Evolutionary conservation across 352 stramenopile species (phyloP), one percentile per base, ranked within the genome.

Genomic region (Phytophthora agathidicida): DNA sequence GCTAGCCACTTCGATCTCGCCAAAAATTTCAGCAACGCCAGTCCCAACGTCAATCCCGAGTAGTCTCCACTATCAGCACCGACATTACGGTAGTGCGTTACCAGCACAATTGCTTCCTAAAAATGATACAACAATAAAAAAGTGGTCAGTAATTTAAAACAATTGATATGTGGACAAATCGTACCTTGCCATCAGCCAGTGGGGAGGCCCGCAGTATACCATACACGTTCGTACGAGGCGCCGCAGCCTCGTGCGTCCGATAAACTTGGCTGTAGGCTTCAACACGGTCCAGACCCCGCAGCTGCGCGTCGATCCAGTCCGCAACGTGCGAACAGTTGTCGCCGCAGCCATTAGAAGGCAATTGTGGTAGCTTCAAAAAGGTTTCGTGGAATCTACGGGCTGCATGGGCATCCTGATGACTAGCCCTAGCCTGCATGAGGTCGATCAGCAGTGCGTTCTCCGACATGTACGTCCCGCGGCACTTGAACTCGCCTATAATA

Each of bases 401-500:
- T 7, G 43, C 57, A 33, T 71, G 30, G 10, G 64, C 78, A 31
- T 88, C 76, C 7, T 65, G 28, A 39, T 78, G 59, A 49, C 66
- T 79, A 11, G 57, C 69, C 30, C 68, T 45, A 11, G 81, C 71
- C 38, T 85, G 75, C 49, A 88, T 88, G 37, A 81, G 83, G 51
- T 91, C 84, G 30, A 93, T 80, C 13, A 96, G 74, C 45, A 96
- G 71, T 41, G 85, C 88, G 50, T 96, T 96, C 71, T 96, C 88
- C 2, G 86, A 95, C 47, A 94, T 90, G 69, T 96, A 96, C 32
- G 88, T 96, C 7, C 81, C 81, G 17, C 88, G 73, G 31, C 77
- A 89, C 65, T 95, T 95, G 22, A 88, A 64, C 33, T 96, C 86
- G 17, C 80, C 82, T 80, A 43, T 9, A 35, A 31, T 13, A 22